Conservation (phyloP, 1,139 yeast species). For the Suhomyces coccinellae region DNA sequence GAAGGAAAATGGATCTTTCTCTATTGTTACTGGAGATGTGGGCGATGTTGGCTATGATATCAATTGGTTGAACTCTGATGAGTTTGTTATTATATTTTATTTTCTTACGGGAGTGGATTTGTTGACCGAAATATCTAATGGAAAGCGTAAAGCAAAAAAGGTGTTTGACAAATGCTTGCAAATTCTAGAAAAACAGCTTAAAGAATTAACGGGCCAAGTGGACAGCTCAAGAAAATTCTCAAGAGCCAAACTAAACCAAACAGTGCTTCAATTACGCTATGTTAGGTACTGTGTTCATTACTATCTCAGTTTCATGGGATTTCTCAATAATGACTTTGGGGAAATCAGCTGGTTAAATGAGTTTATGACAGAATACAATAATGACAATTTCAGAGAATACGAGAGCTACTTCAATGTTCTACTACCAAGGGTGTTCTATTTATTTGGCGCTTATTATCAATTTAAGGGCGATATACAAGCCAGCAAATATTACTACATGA, state of each 20-base stretch:
- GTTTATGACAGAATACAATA: constrained; percentile 36
- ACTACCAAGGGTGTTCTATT: constrained; percentile 35
- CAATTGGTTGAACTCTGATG: constrained; percentile 44
- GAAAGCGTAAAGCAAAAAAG: constrained; percentile 31
- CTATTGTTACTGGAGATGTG: constrained; percentile 14
- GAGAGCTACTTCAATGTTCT: constrained; percentile 31
- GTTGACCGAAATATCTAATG: constrained; percentile 33
- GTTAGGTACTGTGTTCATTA: constrained; percentile 27
- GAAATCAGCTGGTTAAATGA: constrained; percentile 28
- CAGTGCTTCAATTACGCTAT: constrained; percentile 24
- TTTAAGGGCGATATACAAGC: constrained; percentile 33
- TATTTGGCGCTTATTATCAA: constrained; percentile 42
- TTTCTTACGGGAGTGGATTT: constrained; percentile 42
- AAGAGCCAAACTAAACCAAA: constrained; percentile 21
- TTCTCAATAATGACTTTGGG: constrained; percentile 29
- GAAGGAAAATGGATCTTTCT: constrained; percentile 28
- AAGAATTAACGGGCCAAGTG: constrained; percentile 12
- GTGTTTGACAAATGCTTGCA: constrained; percentile 38
- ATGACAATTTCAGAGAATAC: constrained; percentile 34
- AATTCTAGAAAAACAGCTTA: constrained; percentile 29
- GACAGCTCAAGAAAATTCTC: constrained; percentile 18
- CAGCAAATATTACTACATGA: constrained; percentile 40
- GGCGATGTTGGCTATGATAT: constrained; percentile 18
- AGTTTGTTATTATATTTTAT: constrained; percentile 42
- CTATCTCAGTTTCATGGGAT: constrained; percentile 36